Percentiles rank a stretch among this genome's conserved stretches.
Evolutionary conservation across 2,329 filamentous ascomycete genomes (phyloP).

Genomic region (Biscogniauxia sp.): DNA sequence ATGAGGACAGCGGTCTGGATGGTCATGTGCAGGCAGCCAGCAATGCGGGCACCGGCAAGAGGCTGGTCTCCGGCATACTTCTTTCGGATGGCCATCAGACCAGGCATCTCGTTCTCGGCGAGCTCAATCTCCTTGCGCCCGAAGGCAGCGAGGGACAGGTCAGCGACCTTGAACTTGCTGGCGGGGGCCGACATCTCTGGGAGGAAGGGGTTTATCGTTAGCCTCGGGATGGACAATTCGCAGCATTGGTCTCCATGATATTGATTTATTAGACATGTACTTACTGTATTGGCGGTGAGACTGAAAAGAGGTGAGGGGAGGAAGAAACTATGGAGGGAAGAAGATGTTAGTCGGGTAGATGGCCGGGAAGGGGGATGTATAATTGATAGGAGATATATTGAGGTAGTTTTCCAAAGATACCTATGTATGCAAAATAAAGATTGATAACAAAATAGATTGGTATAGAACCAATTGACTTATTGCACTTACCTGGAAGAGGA

Average conservation of each 20-base stretch:
- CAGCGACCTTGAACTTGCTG: slow-evolving; percentile 95
- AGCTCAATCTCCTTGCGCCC: slow-evolving; percentile 99
- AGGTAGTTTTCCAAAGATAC: background rate
- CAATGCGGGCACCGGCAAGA: slow-evolving; percentile 90
- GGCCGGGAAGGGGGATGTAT: too few species aligned
- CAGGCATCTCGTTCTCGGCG: slow-evolving; percentile 95
- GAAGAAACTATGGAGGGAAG: too few species aligned
- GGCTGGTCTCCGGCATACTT: slow-evolving; percentile 95
- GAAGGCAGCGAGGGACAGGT: slow-evolving; percentile 96
- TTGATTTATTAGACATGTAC: background rate
- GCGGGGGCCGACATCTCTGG: slow-evolving; percentile 71
- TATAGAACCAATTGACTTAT: background rate
- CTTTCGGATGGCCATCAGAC: slow-evolving; percentile 89
- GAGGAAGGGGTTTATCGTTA: slow-evolving; percentile 2
- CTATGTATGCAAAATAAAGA: too few species aligned
- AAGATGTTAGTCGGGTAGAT: background rate
- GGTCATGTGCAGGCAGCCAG: slow-evolving; percentile 98
- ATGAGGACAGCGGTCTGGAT: slow-evolving; percentile 99
- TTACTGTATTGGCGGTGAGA: background rate
- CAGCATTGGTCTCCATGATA: background rate
- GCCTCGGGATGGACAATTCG: background rate
- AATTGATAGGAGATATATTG: too few species aligned
- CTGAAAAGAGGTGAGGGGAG: background rate
- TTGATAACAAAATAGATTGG: too few species aligned
- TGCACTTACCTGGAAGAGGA: slow-evolving; percentile 5